Percentiles rank a stretch among this genome's conserved stretches.
These are phyloP conservation scores for Yamadazyma dendronema DNA, from an alignment of 1,139 yeast genomes.

Conservation along the genomic window DNA sequence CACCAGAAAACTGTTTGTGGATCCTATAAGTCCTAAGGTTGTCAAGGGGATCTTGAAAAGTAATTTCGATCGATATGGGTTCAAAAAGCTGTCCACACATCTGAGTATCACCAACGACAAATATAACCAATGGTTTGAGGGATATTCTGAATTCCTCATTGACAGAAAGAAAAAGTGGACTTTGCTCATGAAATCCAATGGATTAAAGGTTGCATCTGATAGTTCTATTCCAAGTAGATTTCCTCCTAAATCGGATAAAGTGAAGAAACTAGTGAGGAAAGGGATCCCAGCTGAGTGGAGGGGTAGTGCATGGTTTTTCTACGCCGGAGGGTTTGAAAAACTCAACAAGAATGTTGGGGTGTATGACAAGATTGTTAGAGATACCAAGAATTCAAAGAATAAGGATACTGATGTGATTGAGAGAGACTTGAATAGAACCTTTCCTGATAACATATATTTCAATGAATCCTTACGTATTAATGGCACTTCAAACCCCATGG, in stretches of 20 bases:
- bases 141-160: conserved; percentile 60
- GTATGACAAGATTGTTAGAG: conserved; percentile 63
- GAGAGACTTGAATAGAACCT: conserved; percentile 87
- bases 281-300: conserved; percentile 98
- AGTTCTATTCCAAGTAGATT: conserved; percentile 49
- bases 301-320: conserved; percentile 95
- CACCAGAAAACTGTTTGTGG: conserved; percentile 14
- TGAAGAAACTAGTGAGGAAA: conserved; percentile 78
- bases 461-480: conserved; percentile 20
- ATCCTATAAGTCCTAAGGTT: conserved; percentile 12
- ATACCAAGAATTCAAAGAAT: conserved; percentile 50
- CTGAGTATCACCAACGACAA: conserved; percentile 47
- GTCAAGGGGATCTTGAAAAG: conserved; percentile 24
- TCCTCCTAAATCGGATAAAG: conserved; percentile 81
- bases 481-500: background rate
- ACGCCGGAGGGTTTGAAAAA: conserved; percentile 86
- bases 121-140: conserved; percentile 72
- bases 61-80: conserved; percentile 78
- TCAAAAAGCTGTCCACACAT: conserved; percentile 59
- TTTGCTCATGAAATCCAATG: conserved; percentile 60
- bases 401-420: conserved; percentile 91
- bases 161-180: conserved; percentile 79
- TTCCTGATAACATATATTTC: conserved; percentile 87
- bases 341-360: conserved; percentile 68
- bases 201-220: conserved; percentile 36